Evolutionary conservation across 768 basidiomycete species (phyloP).

Genomic region (Kwoniella europaea): DNA sequence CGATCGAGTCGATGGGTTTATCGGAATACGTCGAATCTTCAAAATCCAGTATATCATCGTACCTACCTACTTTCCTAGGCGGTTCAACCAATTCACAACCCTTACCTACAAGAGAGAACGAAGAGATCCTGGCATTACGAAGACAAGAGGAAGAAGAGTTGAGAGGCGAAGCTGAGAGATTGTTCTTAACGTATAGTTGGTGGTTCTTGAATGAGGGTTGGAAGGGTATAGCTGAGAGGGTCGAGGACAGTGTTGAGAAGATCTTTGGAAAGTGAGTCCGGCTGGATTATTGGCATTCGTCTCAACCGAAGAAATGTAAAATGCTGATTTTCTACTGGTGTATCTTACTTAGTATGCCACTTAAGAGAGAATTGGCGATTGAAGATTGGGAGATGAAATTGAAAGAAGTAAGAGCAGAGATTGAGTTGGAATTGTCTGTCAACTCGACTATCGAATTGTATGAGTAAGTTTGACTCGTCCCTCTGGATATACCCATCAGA

Average conservation of each 20-base stretch:
- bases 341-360: constrained; percentile 67
- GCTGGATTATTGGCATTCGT: not conserved
- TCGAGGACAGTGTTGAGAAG: constrained; percentile 74
- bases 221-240: constrained; percentile 78
- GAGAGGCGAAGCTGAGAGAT: constrained; percentile 69
- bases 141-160: constrained; percentile 41
- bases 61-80: constrained; percentile 15
- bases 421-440: constrained; percentile 66
- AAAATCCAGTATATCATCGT: constrained; percentile 22
- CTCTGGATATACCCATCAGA: too few species aligned
- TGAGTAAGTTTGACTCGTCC: constrained; percentile 31
- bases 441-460: constrained; percentile 62
- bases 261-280: constrained; percentile 79
- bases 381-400: constrained; percentile 73
- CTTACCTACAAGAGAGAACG: constrained; percentile 33
- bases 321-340: not conserved
- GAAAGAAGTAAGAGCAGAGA: constrained; percentile 72
- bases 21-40: constrained; percentile 33
- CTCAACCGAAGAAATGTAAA: not conserved
- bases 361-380: constrained; percentile 75
- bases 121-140: constrained; percentile 52
- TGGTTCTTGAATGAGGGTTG: constrained; percentile 92
- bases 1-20: constrained; percentile 37
- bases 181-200: constrained; percentile 86
- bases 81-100: not conserved